Base-by-base conservation (phyloP, 139 green algal genomes). In the Gonium pectorale region DNA sequence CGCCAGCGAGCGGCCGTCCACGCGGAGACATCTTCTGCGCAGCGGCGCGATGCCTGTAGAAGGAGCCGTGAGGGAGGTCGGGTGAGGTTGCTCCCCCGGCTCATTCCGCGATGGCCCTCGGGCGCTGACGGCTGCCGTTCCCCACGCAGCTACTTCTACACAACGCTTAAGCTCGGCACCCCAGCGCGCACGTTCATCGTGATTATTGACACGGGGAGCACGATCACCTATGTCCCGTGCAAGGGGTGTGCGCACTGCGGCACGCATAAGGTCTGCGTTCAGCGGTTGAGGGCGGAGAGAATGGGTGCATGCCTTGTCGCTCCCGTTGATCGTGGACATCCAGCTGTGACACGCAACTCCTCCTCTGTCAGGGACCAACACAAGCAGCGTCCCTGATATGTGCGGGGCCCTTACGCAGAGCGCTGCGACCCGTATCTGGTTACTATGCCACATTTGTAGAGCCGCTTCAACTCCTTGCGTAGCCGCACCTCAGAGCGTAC, bases 161-260 rank as follows among this genome's bases (percentile, higher is more conserved):
- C 92, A 0, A 92, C 84, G 0, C 31, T 99, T 17, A 72, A 83
- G 33, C 70, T 99, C 24, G 97, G 97, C 26, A 98, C 94, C 0
- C 97, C 95, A 1, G 75, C 92, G 0, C 86, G 89, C 26, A 78
- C 82, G 7, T 99, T 98, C 84, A 89, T 89, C 6, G 90, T 98
- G 13, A 99, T 99, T 79, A 95, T 99, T 21, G 97, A 99, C 92
- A 99, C 97, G 1, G 97, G 97, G 46, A 96, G 90, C 88, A 98
- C 96, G 1, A 95, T 98, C 54, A 98, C 95, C 0, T 99, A 99
- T 90, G 93, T 99, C 26, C 95, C 97, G 0, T 99, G 97, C 87
- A 79, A 88, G 24, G 89, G 73, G n/a, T 86, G 69, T 80, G 89
- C 81, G 22, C 79, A 92, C 38, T 94, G 91, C 69, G 91, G 91